Base-by-base conservation (phyloP, 2,329 filamentous ascomycete species). In the Trichoderma afroharzianum region DNA sequence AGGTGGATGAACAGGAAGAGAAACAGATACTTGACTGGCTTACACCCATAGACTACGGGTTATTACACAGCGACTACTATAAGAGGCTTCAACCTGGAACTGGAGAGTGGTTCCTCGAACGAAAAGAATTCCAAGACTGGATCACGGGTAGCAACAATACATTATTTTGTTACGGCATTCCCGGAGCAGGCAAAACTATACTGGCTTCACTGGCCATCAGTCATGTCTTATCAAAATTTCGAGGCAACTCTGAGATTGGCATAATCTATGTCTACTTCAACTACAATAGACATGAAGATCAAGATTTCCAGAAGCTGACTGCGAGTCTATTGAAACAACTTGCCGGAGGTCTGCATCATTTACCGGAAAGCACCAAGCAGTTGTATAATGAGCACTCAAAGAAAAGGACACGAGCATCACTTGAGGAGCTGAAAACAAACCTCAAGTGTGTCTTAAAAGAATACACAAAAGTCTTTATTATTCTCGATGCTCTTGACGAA, bases 381-480 rank as follows among this genome's bases (percentile, higher is more conserved):
- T 2, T 47, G 43, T 47, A 47, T 1, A 21, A 21, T n/a, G 18
- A 21, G 0, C 43, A 47, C 9, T 47, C 18, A 9, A 47, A 9
- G 8, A 5, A 2, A 5, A 47, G 43, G 18, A 47, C 43, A 21
- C 43, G 43, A 21, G 18, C 18, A 0, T 47, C 43, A 7, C 43
- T 47, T 47, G 43, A 9, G 18, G 43, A 47, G 8, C 0, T 47
- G 0, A 21, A 1, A 11, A 21, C 18, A 15, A 1, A 47, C 1
- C 8, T 47, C 15, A 11, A 0, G 8, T 11, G 8, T 5, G 18
- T 47, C 5, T 2, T 47, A 9, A 9, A 3, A 0, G 1, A 3
- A 2, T 47, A 47, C 39, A 2, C 39, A n/a, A 1, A 47, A 47
- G 7, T 47, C 18, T 47, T 47, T 47, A 21, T 47, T 4, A 11